These are phyloP conservation scores for Trametes hirsuta DNA, from an alignment of 1,284 basidiomycete genomes.

Conservation along the genomic window DNA sequence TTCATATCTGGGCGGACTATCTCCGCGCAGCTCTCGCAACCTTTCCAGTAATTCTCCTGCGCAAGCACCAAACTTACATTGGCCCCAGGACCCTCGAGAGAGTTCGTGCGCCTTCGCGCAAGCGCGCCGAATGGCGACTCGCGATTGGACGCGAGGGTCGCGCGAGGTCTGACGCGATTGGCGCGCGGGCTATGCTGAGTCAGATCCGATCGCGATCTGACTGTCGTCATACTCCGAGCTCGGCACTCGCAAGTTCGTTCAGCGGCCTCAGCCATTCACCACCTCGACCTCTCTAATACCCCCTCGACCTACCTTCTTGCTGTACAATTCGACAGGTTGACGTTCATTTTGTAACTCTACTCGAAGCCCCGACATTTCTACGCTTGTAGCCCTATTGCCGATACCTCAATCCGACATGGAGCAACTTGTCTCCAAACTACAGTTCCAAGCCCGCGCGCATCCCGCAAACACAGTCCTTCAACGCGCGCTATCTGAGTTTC, in stretches of 20 bases:
- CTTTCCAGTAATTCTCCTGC: too few species aligned
- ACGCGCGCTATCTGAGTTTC: slow-evolving; percentile 15
- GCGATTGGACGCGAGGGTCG: slow-evolving; percentile 1
- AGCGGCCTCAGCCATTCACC: too few species aligned
- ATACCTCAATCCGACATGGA: slow-evolving; percentile 5
- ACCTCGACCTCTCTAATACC: background rate
- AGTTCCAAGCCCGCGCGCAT: slow-evolving; percentile 21
- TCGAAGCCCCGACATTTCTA: background rate
- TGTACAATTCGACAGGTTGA: background rate
- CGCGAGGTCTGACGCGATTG: background rate
- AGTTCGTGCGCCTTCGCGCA: background rate
- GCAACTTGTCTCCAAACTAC: slow-evolving; percentile 13
- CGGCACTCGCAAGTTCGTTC: background rate
- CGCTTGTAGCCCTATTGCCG: background rate
- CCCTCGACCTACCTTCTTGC: too few species aligned
- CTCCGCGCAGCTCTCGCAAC: too few species aligned
- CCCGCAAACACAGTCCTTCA: slow-evolving; percentile 12
- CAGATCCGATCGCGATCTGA: slow-evolving; percentile 8
- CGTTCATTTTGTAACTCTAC: background rate
- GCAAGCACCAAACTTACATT: too few species aligned
- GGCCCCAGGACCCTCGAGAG: too few species aligned
- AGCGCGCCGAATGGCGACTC: background rate
- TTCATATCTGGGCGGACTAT: too few species aligned
- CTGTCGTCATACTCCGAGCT: background rate
- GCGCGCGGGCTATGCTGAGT: background rate